These are phyloP conservation scores for Aspergillus pseudonomiae DNA, from an alignment of 2,329 filamentous ascomycete genomes.

Conservation along the genomic window DNA sequence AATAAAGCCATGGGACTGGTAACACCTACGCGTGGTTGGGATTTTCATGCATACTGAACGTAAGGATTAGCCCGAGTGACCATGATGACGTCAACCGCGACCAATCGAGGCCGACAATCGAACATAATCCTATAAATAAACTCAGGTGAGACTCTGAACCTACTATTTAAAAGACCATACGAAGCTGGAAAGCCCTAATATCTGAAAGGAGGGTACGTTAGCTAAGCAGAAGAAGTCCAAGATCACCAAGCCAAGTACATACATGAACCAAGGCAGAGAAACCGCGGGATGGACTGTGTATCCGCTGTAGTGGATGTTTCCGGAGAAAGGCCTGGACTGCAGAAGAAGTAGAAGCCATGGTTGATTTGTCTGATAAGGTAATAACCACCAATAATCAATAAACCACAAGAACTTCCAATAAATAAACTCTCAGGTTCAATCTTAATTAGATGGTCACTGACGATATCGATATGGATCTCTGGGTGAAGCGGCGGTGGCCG, in stretches of 20 bases:
- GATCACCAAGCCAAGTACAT: conserved; percentile 34
- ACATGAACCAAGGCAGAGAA: conserved; percentile 50
- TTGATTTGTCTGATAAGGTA: not conserved
- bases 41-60: conserved; percentile 43
- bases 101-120: not conserved
- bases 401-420: too few species aligned
- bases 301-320: conserved; percentile 48
- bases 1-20: not conserved
- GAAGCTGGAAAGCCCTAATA: conserved; percentile 46
- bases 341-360: conserved; percentile 14
- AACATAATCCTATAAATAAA: not conserved
- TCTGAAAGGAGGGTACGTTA: conserved; percentile 28
- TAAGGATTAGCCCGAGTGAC: conserved; percentile 10
- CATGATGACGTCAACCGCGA: not conserved
- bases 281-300: conserved; percentile 46
- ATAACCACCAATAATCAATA: too few species aligned
- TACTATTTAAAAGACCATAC: conserved; percentile 50
- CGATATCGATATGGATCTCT: not conserved
- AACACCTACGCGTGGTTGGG: conserved; percentile 45
- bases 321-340: conserved; percentile 25
- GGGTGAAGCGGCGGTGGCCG: not conserved
- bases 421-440: too few species aligned
- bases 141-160: conserved; percentile 15
- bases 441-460: not conserved
- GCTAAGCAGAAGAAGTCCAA: conserved; percentile 18